These are phyloP conservation scores for Candida endomychidarum DNA, from an alignment of 805 yeast species.

Conservation along the genomic window DNA sequence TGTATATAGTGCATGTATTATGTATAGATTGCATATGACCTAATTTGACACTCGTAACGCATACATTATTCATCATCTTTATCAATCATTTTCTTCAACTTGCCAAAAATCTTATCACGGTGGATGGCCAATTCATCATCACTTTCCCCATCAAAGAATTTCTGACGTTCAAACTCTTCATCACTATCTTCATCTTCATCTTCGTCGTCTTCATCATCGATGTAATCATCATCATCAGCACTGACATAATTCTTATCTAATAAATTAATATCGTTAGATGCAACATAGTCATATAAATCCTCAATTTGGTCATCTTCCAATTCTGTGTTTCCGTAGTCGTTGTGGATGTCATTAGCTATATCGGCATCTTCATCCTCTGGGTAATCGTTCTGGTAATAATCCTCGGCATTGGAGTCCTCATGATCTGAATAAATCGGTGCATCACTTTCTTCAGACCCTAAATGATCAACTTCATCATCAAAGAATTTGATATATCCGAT, in stretches of 20 bases:
- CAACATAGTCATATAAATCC: slow-evolving; percentile 13
- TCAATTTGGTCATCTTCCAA: slow-evolving; percentile 27
- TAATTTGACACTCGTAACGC: too few relatives aligned
- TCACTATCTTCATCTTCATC: slow-evolving; percentile 53
- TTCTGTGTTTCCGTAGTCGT: slow-evolving; percentile 21
- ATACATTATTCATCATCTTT: slow-evolving; percentile 33
- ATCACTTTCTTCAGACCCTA: slow-evolving; percentile 31
- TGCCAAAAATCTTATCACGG: slow-evolving; percentile 61
- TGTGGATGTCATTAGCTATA: slow-evolving; percentile 15
- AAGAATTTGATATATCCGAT: slow-evolving; percentile 56
- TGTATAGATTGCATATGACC: too few relatives aligned
- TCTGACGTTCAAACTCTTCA: slow-evolving; percentile 40
- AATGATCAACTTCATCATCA: slow-evolving; percentile 53
- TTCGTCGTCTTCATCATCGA: slow-evolving; percentile 46
- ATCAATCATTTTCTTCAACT: slow-evolving; percentile 54
- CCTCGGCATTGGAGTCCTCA: slow-evolving; percentile 89
- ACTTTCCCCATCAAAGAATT: slow-evolving; percentile 56
- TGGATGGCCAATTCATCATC: slow-evolving; percentile 64
- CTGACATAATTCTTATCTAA: slow-evolving; percentile 15
- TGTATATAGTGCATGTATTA: background rate
- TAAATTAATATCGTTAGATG: slow-evolving; percentile 7
- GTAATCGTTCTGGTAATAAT: slow-evolving; percentile 87
- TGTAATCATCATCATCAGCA: slow-evolving; percentile 19
- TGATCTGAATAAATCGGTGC: slow-evolving; percentile 56
- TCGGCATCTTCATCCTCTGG: slow-evolving; percentile 87